Percentiles rank a stretch among this genome's conserved stretches.
Conservation (phyloP, 768 basidiomycete genomes). For the Cubamyces lactineus region DNA sequence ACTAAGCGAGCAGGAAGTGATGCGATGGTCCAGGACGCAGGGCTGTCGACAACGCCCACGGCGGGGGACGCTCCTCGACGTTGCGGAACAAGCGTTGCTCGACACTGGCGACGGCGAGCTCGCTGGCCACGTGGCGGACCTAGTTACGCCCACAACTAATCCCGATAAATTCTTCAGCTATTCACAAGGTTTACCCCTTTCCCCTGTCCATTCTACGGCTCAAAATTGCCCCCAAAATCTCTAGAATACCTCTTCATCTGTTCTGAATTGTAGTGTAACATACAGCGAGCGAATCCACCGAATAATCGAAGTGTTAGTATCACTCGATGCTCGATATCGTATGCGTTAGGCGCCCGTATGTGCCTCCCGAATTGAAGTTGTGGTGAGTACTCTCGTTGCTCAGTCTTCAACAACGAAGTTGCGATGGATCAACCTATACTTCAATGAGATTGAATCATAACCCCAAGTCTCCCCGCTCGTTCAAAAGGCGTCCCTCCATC, state of each 20-base stretch:
- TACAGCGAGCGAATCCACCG: too few species aligned
- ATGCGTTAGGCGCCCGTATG: too few species aligned
- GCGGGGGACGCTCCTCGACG: conserved; percentile 5
- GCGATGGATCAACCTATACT: too few species aligned
- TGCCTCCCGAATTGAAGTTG: too few species aligned
- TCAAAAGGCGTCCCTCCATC: conserved; percentile 72
- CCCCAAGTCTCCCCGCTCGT: conserved; percentile 42
- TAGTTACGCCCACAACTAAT: conserved; percentile 21
- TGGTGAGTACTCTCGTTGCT: too few species aligned
- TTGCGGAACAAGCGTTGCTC: conserved; percentile 18
- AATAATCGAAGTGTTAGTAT: too few species aligned
- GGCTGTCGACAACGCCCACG: background rate
- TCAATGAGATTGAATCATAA: conserved; percentile 10
- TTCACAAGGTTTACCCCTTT: background rate
- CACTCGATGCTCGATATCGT: too few species aligned
- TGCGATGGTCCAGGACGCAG: background rate
- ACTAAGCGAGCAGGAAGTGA: conserved; percentile 18
- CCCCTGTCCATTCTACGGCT: conserved; percentile 3
- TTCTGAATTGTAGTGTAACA: background rate
- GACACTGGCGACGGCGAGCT: conserved; percentile 14
- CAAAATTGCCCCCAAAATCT: background rate
- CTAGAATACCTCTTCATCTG: background rate
- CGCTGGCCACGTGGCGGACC: conserved; percentile 20
- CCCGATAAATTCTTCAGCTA: background rate
- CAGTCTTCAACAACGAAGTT: too few species aligned